Base-by-base conservation (phyloP, 2,329 filamentous ascomycete species). In the Stagonosporopsis rhizophila region DNA sequence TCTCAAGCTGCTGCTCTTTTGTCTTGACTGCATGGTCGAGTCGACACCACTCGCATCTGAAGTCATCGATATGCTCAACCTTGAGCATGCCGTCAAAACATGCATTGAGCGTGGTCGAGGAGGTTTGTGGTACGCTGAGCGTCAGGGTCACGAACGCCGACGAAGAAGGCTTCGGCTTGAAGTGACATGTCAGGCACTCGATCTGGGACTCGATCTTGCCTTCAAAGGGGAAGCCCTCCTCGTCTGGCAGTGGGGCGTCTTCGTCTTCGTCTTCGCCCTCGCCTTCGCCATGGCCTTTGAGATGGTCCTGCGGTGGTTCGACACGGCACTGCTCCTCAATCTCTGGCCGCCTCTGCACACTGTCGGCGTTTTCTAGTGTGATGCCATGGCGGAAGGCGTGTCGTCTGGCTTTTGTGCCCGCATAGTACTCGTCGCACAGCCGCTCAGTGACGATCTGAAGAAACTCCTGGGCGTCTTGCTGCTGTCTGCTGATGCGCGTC, bases 391-490 rank as follows among this genome's bases (percentile, higher is more conserved):
- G 69, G 44, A 74, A 79, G 3, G 86, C 86, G 55, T 85, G 81
- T 41, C 79, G 80, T 60, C 93, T 83, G 12, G 91, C 92, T 70
- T 89, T 85, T 67, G 85, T 84, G 1, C 92, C 92, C 4, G 92
- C 92, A 72, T 96, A 88, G 69, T 97, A 96, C 77, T 99, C 95
- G 71, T 99, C 95, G 69, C 91, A 92, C 52, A 99, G 81, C 48
- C 94, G 85, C 79, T 99, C 94, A 2, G 92, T 90, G 12, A 99
- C 89, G 45, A 98, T 89, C 78, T 99, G 95, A 52, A 99, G 78
- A 62, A 99, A 97, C 75, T 99, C 95, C 72, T 99, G 95, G 11
- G 95, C 95, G 79, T 99, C 95, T 77, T 99, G 95, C 77, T 99
- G 95, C 72, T 95, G 92, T 50, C 94, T 85, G 72, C 91, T 97